Evolutionary conservation across 805 yeast species (phyloP).

Genomic region (Blastobotrys peoriensis): DNA sequence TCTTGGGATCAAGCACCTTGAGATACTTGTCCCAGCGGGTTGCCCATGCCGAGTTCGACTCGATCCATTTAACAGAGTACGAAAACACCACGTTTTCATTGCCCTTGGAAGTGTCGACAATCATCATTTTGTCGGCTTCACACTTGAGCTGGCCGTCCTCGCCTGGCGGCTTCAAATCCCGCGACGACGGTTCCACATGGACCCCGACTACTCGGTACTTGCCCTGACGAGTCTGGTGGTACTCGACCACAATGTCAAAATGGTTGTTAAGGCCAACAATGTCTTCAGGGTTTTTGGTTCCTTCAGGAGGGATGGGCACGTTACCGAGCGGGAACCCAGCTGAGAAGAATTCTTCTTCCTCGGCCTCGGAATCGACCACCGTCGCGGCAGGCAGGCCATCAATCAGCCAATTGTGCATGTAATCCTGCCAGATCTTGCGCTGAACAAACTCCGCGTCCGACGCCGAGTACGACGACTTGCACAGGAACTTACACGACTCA

Average conservation of each 20-base stretch:
- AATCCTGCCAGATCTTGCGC: constrained; percentile 73
- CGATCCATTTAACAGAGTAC: constrained; percentile 72
- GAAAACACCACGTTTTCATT: constrained; percentile 60
- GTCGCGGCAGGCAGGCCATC: constrained; percentile 94
- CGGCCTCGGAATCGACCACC: constrained; percentile 11
- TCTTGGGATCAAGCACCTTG: constrained; percentile 84
- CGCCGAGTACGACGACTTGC: constrained; percentile 52
- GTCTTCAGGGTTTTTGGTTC: constrained; percentile 44
- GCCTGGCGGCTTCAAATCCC: constrained; percentile 35
- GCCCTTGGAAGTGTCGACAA: constrained; percentile 43
- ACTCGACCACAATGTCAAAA: constrained; percentile 70
- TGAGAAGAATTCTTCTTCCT: constrained; percentile 62
- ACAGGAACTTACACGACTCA: constrained; percentile 60
- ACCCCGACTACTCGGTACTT: constrained; percentile 88
- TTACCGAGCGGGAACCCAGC: constrained; percentile 77
- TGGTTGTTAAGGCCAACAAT: constrained; percentile 71
- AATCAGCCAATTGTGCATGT: constrained; percentile 83
- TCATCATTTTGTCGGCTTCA: constrained; percentile 21
- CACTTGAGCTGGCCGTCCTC: constrained; percentile 23
- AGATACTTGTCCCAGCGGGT: constrained; percentile 98
- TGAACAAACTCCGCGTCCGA: constrained; percentile 71
- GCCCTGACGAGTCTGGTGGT: constrained; percentile 65
- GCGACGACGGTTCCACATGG: constrained; percentile 64
- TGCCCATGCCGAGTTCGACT: constrained; percentile 82
- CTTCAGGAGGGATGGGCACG: constrained; percentile 45